Percentiles rank a stretch among this genome's conserved stretches.
phyloP scores from a whole-genome alignment of 208 protist genomes.

The Leishmania major region DNA sequence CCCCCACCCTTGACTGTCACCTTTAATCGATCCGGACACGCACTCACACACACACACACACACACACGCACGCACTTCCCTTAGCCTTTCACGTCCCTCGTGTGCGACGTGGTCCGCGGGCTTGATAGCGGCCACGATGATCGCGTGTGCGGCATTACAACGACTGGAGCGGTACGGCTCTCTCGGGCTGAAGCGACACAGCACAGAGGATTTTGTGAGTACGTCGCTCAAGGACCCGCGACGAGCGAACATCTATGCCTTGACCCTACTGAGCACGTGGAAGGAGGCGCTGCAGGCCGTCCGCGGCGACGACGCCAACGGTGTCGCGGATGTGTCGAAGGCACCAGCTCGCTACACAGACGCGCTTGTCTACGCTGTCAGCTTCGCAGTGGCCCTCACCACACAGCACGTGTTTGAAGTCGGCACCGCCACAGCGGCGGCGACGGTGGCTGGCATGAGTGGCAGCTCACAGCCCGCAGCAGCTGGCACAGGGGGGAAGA shows the following conservation, averaged over 20 bases:
- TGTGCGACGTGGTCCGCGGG: neutral
- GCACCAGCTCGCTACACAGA: slow-evolving; percentile 52
- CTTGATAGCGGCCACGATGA: slow-evolving; percentile 36
- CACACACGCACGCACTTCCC: neutral
- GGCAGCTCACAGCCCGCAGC: neutral
- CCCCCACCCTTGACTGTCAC: neutral
- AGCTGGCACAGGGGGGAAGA: slow-evolving; percentile 5
- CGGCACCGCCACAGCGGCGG: neutral
- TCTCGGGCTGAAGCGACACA: slow-evolving; percentile 77
- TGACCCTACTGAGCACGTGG: slow-evolving; percentile 84
- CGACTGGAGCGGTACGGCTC: slow-evolving; percentile 89
- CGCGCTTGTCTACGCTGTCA: slow-evolving; percentile 74
- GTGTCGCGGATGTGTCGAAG: neutral
- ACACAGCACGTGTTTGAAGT: slow-evolving; percentile 52
- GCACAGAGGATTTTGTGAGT: slow-evolving; percentile 68
- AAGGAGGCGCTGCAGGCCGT: slow-evolving; percentile 44
- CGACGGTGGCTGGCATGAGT: slow-evolving; percentile 3
- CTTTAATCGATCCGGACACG: neutral
- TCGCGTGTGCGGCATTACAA: slow-evolving; percentile 84
- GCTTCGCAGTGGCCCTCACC: slow-evolving; percentile 63
- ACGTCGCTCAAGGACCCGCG: slow-evolving; percentile 75
- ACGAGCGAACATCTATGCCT: slow-evolving; percentile 76
- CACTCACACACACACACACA: too few species aligned
- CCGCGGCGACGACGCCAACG: slow-evolving; percentile 3
- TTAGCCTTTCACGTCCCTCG: neutral